phyloP scores from a whole-genome alignment of 805 yeast species.

The Starmerella bombi region DNA sequence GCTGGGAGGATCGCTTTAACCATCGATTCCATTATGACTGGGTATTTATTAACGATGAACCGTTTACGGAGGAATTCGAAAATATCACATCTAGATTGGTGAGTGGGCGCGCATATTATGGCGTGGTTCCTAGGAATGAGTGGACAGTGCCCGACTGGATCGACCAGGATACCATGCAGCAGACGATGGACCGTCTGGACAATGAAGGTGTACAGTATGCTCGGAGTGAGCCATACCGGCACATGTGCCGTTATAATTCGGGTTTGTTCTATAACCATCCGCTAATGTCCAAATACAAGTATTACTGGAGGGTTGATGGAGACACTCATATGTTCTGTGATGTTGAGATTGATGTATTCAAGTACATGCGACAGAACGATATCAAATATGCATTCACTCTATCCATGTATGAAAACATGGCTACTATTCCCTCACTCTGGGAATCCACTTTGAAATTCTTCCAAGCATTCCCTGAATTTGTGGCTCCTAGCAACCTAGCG shows the following conservation, averaged over 20 bases:
- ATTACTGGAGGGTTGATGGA: conserved; percentile 98
- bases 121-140: conserved; percentile 39
- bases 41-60: conserved; percentile 73
- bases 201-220: conserved; percentile 81
- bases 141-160: conserved; percentile 61
- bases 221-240: conserved; percentile 67
- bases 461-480: conserved; percentile 36
- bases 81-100: conserved; percentile 39
- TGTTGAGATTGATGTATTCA: conserved; percentile 81
- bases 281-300: conserved; percentile 53
- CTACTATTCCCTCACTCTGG: conserved; percentile 78
- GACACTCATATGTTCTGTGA: conserved; percentile 85
- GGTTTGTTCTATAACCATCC: conserved; percentile 77
- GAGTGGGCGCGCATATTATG: conserved; percentile 56
- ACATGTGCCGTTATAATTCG: conserved; percentile 90
- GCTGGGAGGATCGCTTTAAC: conserved; percentile 78
- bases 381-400: conserved; percentile 82
- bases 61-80: conserved; percentile 54
- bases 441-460: conserved; percentile 39
- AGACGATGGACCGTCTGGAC: conserved; percentile 59
- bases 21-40: too few relatives aligned
- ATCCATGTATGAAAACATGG: conserved; percentile 59
- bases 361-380: conserved; percentile 54
- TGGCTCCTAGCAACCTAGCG: conserved; percentile 46
- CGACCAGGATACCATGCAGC: conserved; percentile 36